These are phyloP conservation scores for Ampelomyces quisqualis DNA, from an alignment of 2,329 filamentous ascomycete species.

Conservation along the genomic window DNA sequence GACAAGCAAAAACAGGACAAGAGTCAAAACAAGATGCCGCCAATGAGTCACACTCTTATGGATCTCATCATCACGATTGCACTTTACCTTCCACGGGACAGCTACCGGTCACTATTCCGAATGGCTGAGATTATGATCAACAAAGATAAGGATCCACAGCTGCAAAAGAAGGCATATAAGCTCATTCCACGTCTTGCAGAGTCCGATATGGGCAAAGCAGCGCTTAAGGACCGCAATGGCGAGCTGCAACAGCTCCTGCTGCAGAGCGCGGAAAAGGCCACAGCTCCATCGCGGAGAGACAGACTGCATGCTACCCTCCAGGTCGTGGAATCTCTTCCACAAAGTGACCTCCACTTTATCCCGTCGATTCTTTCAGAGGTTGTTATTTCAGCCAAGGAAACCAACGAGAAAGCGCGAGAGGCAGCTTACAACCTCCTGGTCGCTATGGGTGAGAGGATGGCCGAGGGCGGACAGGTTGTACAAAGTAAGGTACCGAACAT, in stretches of 20 bases:
- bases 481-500: conserved; percentile 87
- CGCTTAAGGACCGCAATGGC: conserved; percentile 70
- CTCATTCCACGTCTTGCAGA: conserved; percentile 86
- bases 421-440: conserved; percentile 89
- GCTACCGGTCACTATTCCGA: conserved; percentile 80
- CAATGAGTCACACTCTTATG: conserved; percentile 92
- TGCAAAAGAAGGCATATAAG: conserved; percentile 99
- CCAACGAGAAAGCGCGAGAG: conserved; percentile 90
- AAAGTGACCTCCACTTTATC: conserved; percentile 84
- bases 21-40: conserved; percentile 74
- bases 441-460: conserved; percentile 81
- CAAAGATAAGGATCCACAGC: conserved; percentile 79
- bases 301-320: conserved; percentile 79
- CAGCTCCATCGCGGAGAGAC: conserved; percentile 81
- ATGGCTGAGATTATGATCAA: conserved; percentile 82
- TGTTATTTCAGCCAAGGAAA: conserved; percentile 94
- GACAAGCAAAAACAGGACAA: conserved; percentile 62
- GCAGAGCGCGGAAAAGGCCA: conserved; percentile 77
- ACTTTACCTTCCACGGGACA: conserved; percentile 83
- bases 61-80: conserved; percentile 96
- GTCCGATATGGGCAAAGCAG: conserved; percentile 73
- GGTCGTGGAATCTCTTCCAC: conserved; percentile 75
- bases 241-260: conserved; percentile 85
- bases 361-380: conserved; percentile 89
- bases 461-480: conserved; percentile 71